These are phyloP conservation scores for Botrytis fabae DNA, from an alignment of 2,329 filamentous ascomycete genomes.

Conservation along the genomic window DNA sequence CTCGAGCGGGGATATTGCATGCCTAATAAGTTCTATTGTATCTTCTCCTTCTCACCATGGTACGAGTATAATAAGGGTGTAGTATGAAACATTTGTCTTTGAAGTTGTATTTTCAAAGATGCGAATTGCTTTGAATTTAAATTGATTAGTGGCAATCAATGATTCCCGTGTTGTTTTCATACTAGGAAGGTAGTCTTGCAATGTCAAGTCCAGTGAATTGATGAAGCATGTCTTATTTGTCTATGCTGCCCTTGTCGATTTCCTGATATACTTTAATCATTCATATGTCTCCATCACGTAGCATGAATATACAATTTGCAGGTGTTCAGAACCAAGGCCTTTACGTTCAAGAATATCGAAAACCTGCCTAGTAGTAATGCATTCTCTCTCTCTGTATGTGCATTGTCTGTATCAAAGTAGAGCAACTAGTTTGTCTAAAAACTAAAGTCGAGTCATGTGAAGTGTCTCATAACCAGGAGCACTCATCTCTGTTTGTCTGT, in stretches of 20 bases:
- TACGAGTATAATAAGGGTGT: neutral
- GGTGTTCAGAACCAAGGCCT: neutral
- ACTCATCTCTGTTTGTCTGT: neutral
- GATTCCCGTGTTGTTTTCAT: neutral
- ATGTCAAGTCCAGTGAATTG: neutral
- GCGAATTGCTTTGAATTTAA: neutral
- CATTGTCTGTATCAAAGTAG: neutral
- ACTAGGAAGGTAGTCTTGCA: neutral
- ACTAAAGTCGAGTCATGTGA: neutral
- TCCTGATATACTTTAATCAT: neutral
- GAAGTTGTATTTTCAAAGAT: neutral
- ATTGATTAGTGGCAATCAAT: neutral
- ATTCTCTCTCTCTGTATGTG: too few species aligned
- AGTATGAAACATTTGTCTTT: neutral
- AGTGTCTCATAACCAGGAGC: neutral
- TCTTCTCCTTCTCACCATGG: neutral
- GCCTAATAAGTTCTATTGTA: neutral
- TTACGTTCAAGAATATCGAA: neutral
- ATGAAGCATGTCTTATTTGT: neutral
- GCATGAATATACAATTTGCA: neutral
- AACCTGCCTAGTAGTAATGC: too few species aligned
- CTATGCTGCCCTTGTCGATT: neutral
- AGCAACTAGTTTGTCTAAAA: neutral
- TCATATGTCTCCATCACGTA: neutral
- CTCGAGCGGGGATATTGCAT: neutral